These are phyloP conservation scores for Globisporangium spiculum DNA, from an alignment of 352 stramenopile species.

Conservation along the genomic window DNA sequence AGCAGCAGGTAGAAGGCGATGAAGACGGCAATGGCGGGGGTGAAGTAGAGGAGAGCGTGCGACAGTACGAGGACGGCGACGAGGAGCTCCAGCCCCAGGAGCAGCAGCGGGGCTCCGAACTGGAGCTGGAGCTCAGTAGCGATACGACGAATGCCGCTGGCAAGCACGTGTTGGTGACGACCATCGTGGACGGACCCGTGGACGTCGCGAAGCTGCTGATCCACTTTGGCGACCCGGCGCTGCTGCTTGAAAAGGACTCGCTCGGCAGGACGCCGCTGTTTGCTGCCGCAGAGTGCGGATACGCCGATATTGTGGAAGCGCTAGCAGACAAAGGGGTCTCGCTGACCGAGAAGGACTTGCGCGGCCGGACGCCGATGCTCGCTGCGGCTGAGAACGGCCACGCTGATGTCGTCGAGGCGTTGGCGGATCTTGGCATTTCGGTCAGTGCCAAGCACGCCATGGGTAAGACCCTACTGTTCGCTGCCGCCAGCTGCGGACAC, in stretches of 20 bases:
- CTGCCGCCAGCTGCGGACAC: conserved; percentile 16
- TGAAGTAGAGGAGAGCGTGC: conserved; percentile 8
- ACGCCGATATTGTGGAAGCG: conserved; percentile 11
- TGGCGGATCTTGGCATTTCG: conserved; percentile 6
- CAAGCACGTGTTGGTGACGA: conserved; percentile 16
- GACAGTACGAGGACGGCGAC: conserved; percentile 1
- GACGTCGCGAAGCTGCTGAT: conserved; percentile 20
- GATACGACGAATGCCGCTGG: not conserved
- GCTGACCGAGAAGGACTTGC: conserved; percentile 12
- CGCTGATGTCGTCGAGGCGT: conserved; percentile 8
- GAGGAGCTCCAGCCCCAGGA: conserved; percentile 6
- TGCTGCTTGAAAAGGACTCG: conserved; percentile 14
- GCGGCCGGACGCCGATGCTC: conserved; percentile 15
- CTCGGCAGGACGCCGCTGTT: conserved; percentile 14
- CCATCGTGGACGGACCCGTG: conserved; percentile 15
- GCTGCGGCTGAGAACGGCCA: conserved; percentile 17
- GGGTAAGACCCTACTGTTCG: conserved; percentile 18
- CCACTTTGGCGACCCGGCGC: conserved; percentile 17
- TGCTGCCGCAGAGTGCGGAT: conserved; percentile 10
- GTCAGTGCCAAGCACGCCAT: conserved; percentile 13
- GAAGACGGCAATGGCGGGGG: not conserved
- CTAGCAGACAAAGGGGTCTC: conserved; percentile 11
- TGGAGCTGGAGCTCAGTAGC: conserved; percentile 3
- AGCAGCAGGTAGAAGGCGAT: not conserved
- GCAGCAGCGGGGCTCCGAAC: not conserved